phyloP scores from a whole-genome alignment of 2,329 filamentous ascomycete species.

The Arachnomyces sp. region DNA sequence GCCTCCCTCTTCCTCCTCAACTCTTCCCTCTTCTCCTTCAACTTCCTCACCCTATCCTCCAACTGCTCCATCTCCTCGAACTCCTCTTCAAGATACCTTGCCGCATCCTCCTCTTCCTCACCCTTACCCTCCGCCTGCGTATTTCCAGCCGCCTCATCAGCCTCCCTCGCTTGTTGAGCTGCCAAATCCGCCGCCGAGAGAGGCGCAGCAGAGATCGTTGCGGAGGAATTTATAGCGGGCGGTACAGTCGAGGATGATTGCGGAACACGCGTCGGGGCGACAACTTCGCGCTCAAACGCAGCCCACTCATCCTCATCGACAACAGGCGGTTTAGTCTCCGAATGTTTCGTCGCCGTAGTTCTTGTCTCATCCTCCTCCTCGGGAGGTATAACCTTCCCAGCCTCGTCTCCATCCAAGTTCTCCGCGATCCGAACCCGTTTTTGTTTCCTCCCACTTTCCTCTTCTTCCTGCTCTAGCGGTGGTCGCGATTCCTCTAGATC shows the following conservation, averaged over 20 bases:
- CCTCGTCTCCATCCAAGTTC: conserved; percentile 18
- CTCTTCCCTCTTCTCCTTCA: conserved; percentile 65
- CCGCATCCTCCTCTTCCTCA: conserved; percentile 69
- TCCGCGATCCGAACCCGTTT: conserved; percentile 10
- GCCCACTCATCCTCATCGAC: conserved; percentile 79
- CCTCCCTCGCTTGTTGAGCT: conserved; percentile 42
- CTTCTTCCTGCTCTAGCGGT: conserved; percentile 17
- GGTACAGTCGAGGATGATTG: conserved; percentile 24
- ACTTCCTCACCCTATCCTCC: conserved; percentile 58
- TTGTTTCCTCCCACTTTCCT: conserved; percentile 11
- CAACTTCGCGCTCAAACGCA: conserved; percentile 77
- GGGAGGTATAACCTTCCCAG: conserved; percentile 17
- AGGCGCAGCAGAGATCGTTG: conserved; percentile 61
- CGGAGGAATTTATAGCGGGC: conserved; percentile 32
- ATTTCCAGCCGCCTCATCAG: conserved; percentile 31
- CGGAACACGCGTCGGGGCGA: conserved; percentile 33
- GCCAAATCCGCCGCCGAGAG: conserved; percentile 57
- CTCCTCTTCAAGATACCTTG: conserved; percentile 63
- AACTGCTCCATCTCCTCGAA: conserved; percentile 77
- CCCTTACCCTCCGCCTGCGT: conserved; percentile 53
- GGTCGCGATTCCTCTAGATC: conserved; percentile 15
- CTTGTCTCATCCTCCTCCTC: conserved; percentile 11
- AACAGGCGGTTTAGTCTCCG: conserved; percentile 13
- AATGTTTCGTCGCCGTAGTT: conserved; percentile 4
- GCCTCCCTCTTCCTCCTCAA: conserved; percentile 42